These are phyloP conservation scores for Aquilaria malaccensis DNA, from an alignment of 345 rosid genomes.

Conservation along the genomic window DNA sequence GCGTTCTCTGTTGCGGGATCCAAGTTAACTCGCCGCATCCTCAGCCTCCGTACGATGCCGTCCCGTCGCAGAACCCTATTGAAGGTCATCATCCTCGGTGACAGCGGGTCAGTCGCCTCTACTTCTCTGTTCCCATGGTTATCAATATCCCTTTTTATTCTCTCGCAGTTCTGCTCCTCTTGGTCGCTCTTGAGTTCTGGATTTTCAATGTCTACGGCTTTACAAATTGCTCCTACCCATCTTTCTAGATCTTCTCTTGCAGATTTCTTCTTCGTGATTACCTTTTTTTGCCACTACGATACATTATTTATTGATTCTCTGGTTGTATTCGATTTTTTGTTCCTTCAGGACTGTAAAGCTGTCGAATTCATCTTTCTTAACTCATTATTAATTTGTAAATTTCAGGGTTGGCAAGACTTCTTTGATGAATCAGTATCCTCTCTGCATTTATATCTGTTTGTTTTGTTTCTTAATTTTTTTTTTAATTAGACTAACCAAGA, in stretches of 20 bases:
- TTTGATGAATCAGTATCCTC: slow-evolving; percentile 83
- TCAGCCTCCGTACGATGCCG: slow-evolving; percentile 37
- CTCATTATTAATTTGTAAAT: too few relatives aligned
- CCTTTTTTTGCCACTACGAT: background rate
- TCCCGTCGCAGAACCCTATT: slow-evolving; percentile 76
- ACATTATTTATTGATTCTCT: background rate
- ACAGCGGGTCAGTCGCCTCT: slow-evolving; percentile 51
- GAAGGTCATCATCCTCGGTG: slow-evolving; percentile 84
- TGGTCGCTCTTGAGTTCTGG: background rate
- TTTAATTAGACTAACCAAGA: background rate
- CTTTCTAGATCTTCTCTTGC: background rate
- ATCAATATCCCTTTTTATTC: background rate
- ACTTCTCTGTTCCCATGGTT: background rate
- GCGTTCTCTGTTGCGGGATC: background rate
- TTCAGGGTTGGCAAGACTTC: slow-evolving; percentile 90
- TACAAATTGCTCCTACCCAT: background rate
- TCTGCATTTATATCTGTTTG: slow-evolving; percentile 10
- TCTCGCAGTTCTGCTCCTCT: background rate
- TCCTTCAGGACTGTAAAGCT: background rate
- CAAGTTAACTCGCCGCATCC: background rate
- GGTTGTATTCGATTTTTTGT: slow-evolving; percentile 2
- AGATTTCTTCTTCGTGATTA: background rate
- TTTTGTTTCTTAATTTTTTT: slow-evolving; percentile 2
- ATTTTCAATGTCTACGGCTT: background rate
- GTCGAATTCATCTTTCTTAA: too few relatives aligned